Evolutionary conservation across 805 yeast species (phyloP).

Genomic region (Metschnikowia vanudenii): DNA sequence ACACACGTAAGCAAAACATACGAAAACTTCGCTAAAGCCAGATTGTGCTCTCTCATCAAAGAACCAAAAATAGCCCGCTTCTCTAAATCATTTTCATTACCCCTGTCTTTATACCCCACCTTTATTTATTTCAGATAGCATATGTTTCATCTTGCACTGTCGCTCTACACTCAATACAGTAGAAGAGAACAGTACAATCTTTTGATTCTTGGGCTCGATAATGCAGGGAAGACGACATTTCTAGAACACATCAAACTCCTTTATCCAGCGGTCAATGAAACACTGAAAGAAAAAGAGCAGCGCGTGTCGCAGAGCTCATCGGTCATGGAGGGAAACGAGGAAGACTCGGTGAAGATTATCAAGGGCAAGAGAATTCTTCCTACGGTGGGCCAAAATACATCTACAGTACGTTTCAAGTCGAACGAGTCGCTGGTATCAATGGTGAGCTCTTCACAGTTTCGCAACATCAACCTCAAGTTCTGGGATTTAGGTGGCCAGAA

Average conservation of each 20-base stretch:
- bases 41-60: too few species aligned
- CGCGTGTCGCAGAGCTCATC: conserved; percentile 14
- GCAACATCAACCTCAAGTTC: conserved; percentile 61
- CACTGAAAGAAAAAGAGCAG: conserved; percentile 17
- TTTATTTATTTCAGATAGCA: neutral
- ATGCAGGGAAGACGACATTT: conserved; percentile 84
- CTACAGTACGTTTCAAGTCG: conserved; percentile 33
- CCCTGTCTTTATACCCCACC: too few species aligned
- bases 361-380: conserved; percentile 70
- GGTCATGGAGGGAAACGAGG: conserved; percentile 16
- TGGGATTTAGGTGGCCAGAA: conserved; percentile 99
- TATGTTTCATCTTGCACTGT: conserved; percentile 46
- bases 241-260: conserved; percentile 41
- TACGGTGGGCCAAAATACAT: conserved; percentile 90
- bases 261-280: conserved; percentile 29
- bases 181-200: conserved; percentile 46
- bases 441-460: conserved; percentile 32
- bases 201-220: conserved; percentile 85
- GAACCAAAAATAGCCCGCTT: neutral
- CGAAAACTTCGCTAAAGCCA: neutral
- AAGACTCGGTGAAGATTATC: conserved; percentile 25
- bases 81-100: too few species aligned
- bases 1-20: neutral
- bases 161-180: conserved; percentile 45
- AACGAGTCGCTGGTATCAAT: conserved; percentile 37